Conservation (phyloP, 1,284 basidiomycete species). For the Ceratobasidium sp. region DNA sequence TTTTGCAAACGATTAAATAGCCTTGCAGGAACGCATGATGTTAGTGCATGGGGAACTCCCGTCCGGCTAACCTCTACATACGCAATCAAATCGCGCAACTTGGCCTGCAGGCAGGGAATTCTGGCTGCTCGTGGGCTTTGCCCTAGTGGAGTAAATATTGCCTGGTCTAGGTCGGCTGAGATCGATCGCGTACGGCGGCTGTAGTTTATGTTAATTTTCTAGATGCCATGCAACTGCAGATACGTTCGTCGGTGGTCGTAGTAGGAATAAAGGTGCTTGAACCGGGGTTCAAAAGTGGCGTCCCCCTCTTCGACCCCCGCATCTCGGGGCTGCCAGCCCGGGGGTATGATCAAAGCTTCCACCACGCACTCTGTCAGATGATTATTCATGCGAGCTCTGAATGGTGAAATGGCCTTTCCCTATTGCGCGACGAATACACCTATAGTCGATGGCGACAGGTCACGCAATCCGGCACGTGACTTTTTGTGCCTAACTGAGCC, state of each 20-base stretch:
- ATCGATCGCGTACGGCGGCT: not conserved
- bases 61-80: constrained; percentile 24
- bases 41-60: constrained; percentile 19
- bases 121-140: constrained; percentile 28
- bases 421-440: constrained; percentile 27
- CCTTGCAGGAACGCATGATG: constrained; percentile 23
- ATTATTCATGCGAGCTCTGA: constrained; percentile 25
- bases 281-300: constrained; percentile 12
- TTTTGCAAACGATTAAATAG: constrained; percentile 32
- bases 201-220: not conserved
- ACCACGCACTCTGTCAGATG: not conserved
- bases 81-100: constrained; percentile 43
- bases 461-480: constrained; percentile 41
- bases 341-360: constrained; percentile 38
- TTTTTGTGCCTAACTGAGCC: not conserved
- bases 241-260: constrained; percentile 4
- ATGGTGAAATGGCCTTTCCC: constrained; percentile 29
- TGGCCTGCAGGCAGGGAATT: constrained; percentile 41
- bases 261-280: constrained; percentile 13
- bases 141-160: constrained; percentile 27
- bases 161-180: constrained; percentile 1
- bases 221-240: too few relatives aligned
- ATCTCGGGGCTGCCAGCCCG: constrained; percentile 7
- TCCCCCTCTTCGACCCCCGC: constrained; percentile 15
- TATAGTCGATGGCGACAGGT: constrained; percentile 32